Evolutionary conservation across 140 eudicot genomes (phyloP).

Genomic region (Cichorium intybus): DNA sequence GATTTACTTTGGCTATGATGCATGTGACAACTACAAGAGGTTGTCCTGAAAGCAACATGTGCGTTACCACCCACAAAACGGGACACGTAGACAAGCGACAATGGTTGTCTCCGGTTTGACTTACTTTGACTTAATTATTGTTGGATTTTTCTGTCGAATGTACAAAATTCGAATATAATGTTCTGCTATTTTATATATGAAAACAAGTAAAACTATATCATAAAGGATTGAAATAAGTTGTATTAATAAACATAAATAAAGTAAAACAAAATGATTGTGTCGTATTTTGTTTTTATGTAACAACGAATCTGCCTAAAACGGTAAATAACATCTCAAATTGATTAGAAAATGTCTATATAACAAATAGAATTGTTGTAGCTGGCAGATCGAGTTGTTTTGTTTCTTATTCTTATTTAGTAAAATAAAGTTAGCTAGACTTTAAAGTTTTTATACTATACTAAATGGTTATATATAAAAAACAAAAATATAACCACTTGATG

Average conservation of each 20-base stretch:
- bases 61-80: too few relatives aligned
- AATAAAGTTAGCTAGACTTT: too few relatives aligned
- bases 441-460: too few relatives aligned
- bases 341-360: background rate
- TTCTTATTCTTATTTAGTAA: background rate
- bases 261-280: background rate
- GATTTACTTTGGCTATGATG: too few relatives aligned
- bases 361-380: background rate
- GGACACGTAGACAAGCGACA: too few relatives aligned
- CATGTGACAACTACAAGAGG: too few relatives aligned
- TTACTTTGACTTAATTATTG: background rate
- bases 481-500: background rate
- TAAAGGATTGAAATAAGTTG: background rate
- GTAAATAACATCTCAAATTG: background rate
- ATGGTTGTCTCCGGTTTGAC: background rate
- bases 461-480: too few relatives aligned
- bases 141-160: too few relatives aligned
- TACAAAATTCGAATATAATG: background rate
- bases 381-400: background rate
- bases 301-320: background rate
- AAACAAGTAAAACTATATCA: background rate
- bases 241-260: background rate
- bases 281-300: background rate
- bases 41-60: too few relatives aligned
- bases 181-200: too few relatives aligned